Conservation (phyloP, 192 early-diverging fungal genomes). For the Lobosporangium transversale region DNA sequence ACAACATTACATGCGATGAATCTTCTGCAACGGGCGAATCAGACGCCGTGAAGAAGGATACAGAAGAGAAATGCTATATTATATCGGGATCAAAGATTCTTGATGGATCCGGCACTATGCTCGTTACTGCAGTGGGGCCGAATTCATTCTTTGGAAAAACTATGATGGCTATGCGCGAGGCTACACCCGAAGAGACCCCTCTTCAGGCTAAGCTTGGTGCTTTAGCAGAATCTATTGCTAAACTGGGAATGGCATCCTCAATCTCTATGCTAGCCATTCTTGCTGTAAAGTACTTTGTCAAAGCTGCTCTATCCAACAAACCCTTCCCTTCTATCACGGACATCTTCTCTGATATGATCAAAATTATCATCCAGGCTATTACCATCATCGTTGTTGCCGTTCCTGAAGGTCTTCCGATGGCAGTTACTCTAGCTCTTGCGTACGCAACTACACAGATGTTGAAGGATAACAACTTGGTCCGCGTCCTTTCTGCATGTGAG, state of each 20-base stretch:
- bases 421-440: constrained; percentile 84
- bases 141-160: constrained; percentile 90
- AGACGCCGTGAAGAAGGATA: constrained; percentile 85
- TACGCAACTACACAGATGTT: constrained; percentile 86
- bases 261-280: constrained; percentile 80
- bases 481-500: constrained; percentile 83
- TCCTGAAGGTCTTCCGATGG: constrained; percentile 88
- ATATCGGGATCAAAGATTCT: constrained; percentile 91
- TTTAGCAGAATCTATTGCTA: constrained; percentile 93
- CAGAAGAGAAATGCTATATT: constrained; percentile 73
- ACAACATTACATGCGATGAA: constrained; percentile 89
- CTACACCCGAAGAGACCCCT: constrained; percentile 82
- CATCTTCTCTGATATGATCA: constrained; percentile 66
- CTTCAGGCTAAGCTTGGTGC: constrained; percentile 90
- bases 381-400: constrained; percentile 85
- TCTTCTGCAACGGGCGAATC: constrained; percentile 92
- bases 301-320: constrained; percentile 58
- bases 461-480: constrained; percentile 80
- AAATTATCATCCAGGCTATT: constrained; percentile 81
- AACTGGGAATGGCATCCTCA: constrained; percentile 85
- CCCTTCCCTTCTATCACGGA: constrained; percentile 62
- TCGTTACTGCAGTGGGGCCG: constrained; percentile 82
- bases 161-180: constrained; percentile 83
- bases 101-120: constrained; percentile 83
- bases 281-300: constrained; percentile 68